Evolutionary conservation across 2,329 filamentous ascomycete species (phyloP).

Genomic region (Ophiostoma sp.): DNA sequence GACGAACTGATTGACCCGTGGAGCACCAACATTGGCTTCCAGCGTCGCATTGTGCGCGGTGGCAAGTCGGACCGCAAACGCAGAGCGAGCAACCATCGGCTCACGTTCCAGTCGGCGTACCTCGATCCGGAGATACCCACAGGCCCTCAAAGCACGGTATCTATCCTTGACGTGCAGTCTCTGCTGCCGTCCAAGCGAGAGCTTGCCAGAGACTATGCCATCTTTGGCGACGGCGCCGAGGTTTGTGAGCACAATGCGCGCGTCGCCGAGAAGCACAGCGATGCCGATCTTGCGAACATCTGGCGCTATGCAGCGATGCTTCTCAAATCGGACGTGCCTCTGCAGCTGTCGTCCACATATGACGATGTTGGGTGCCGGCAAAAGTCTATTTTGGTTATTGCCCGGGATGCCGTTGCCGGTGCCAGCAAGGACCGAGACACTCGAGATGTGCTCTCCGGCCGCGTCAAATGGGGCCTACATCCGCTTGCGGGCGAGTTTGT

Average conservation of each 20-base stretch:
- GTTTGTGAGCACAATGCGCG: conserved; percentile 79
- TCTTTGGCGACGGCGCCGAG: conserved; percentile 75
- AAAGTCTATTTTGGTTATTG: conserved; percentile 63
- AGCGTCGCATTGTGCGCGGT: conserved; percentile 54
- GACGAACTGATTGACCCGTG: conserved; percentile 25
- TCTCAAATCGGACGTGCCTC: conserved; percentile 68
- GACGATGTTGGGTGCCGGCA: conserved; percentile 36
- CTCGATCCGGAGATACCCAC: conserved; percentile 23
- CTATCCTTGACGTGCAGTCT: conserved; percentile 63
- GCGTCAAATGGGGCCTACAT: conserved; percentile 64
- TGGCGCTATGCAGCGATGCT: conserved; percentile 80
- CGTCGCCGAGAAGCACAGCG: conserved; percentile 67
- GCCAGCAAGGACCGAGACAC: not conserved
- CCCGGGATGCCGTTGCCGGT: conserved; percentile 52
- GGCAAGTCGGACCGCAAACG: conserved; percentile 28
- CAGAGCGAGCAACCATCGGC: conserved; percentile 29
- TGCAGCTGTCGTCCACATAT: conserved; percentile 53
- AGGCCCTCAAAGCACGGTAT: conserved; percentile 61
- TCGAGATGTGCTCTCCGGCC: conserved; percentile 42
- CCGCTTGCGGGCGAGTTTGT: conserved; percentile 60
- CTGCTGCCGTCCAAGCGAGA: conserved; percentile 72
- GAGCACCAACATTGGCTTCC: conserved; percentile 36
- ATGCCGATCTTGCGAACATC: conserved; percentile 67
- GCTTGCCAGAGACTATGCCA: conserved; percentile 72
- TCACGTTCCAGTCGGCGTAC: conserved; percentile 20